A percentile compares a stretch with the other conserved stretches of the same genome.
These are phyloP conservation scores for Globisporangium uncinulatum DNA, from an alignment of 352 stramenopile genomes.

Conservation along the genomic window DNA sequence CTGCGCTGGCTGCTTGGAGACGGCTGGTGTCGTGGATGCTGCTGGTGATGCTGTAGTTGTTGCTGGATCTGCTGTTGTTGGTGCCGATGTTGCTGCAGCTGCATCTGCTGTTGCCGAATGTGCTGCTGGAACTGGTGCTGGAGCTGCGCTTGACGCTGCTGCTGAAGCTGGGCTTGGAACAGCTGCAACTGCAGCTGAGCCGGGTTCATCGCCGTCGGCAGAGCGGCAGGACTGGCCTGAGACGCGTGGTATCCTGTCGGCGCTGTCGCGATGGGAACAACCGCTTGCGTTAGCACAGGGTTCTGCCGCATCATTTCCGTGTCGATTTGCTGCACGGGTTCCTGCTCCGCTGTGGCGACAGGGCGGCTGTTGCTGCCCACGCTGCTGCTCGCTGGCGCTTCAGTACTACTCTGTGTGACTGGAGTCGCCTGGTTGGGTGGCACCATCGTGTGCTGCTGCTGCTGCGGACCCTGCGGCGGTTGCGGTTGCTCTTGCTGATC, in stretches of 20 bases:
- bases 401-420: background rate
- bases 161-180: slow-evolving; percentile 3
- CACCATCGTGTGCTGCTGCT: background rate
- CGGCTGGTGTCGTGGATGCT: slow-evolving; percentile 3
- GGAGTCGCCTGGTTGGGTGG: too few species aligned
- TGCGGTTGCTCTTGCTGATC: slow-evolving; percentile 7
- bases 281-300: background rate
- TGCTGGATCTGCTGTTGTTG: slow-evolving; percentile 8
- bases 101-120: slow-evolving; percentile 1
- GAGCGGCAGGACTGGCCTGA: background rate
- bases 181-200: background rate
- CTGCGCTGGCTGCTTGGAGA: background rate
- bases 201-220: background rate
- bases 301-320: background rate
- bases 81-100: slow-evolving; percentile 4
- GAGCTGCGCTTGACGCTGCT: slow-evolving; percentile 2
- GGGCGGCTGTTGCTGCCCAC: background rate
- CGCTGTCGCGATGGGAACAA: background rate
- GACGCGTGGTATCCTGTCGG: background rate
- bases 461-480: slow-evolving; percentile 6
- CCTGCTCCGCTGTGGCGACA: background rate
- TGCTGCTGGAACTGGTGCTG: slow-evolving; percentile 6
- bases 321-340: background rate
- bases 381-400: background rate
- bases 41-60: slow-evolving; percentile 8